Conservation (phyloP, 352 stramenopile species). For the Pythium utonaiense region DNA sequence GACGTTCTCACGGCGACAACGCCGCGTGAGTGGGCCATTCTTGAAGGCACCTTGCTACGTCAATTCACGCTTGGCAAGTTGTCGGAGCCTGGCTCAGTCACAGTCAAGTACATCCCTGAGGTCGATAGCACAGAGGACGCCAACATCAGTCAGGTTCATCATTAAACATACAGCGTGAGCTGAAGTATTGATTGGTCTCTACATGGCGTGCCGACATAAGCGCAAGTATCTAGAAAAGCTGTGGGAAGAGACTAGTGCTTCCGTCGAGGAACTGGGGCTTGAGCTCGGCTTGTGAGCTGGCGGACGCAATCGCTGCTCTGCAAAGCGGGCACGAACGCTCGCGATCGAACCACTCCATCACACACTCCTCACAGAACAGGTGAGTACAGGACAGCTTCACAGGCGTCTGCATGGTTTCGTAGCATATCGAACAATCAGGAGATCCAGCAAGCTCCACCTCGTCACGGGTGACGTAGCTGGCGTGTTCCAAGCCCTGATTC, state of each 20-base stretch:
- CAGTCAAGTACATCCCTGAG: constrained; percentile 33
- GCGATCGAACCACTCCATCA: constrained; percentile 82
- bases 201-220: too few species aligned
- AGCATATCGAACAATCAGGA: constrained; percentile 81
- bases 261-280: constrained; percentile 76
- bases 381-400: constrained; percentile 76
- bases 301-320: constrained; percentile 44
- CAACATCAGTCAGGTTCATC: neutral
- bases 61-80: constrained; percentile 56
- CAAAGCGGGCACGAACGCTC: constrained; percentile 80
- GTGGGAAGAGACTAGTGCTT: constrained; percentile 70
- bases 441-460: constrained; percentile 57
- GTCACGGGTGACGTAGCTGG: constrained; percentile 54
- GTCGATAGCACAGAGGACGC: neutral
- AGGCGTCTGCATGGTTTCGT: constrained; percentile 64
- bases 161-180: too few species aligned
- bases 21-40: constrained; percentile 42
- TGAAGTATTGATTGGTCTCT: too few species aligned
- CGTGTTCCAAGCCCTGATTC: constrained; percentile 62
- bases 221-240: constrained; percentile 66
- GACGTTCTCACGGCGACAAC: constrained; percentile 7
- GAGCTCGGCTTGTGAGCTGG: constrained; percentile 4
- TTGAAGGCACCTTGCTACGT: constrained; percentile 53
- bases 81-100: constrained; percentile 45
- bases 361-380: constrained; percentile 85